A percentile compares a stretch with the other conserved stretches of the same genome.
phyloP scores from a whole-genome alignment of 2,329 filamentous ascomycete genomes.

The Graphilbum sp. region DNA sequence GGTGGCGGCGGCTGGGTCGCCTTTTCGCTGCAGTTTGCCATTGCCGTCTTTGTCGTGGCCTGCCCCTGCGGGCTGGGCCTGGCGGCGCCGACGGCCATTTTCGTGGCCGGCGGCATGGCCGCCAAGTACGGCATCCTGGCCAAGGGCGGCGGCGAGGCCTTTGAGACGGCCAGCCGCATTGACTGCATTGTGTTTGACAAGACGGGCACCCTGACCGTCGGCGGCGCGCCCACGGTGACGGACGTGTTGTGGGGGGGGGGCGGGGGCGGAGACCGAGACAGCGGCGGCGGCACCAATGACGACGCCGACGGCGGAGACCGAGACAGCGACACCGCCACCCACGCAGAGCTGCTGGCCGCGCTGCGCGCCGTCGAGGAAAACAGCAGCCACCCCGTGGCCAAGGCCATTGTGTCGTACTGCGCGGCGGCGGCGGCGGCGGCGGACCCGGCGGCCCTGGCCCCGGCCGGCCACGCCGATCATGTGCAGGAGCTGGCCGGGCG shows the following conservation, averaged over 20 bases:
- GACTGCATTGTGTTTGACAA: constrained; percentile 79
- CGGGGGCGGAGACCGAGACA: too few species aligned
- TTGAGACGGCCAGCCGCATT: constrained; percentile 65
- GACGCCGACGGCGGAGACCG: too few species aligned
- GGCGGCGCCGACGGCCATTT: constrained; percentile 73
- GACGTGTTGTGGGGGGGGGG: too few species aligned
- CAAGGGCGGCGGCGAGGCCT: constrained; percentile 72
- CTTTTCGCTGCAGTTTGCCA: constrained; percentile 68
- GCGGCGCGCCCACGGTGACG: constrained; percentile 55
- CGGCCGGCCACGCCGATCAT: constrained; percentile 16
- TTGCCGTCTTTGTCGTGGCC: constrained; percentile 74
- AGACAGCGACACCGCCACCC: constrained; percentile 9
- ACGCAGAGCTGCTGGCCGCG: constrained; percentile 27
- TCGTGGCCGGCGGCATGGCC: constrained; percentile 66
- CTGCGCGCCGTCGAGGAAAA: constrained; percentile 49
- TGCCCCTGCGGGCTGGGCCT: constrained; percentile 74
- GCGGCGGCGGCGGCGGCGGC: constrained; percentile 12
- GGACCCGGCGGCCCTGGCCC: constrained; percentile 8
- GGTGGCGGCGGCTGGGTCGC: constrained; percentile 52
- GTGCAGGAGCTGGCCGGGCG: constrained; percentile 56
- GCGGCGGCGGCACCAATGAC: constrained; percentile 2
- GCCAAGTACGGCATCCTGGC: constrained; percentile 67
- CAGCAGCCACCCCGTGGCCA: constrained; percentile 61
- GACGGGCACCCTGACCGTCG: constrained; percentile 64
- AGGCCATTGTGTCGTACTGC: constrained; percentile 51